phyloP scores from a whole-genome alignment of 2,329 filamentous ascomycete species.

The Knoxdaviesia proteae region DNA sequence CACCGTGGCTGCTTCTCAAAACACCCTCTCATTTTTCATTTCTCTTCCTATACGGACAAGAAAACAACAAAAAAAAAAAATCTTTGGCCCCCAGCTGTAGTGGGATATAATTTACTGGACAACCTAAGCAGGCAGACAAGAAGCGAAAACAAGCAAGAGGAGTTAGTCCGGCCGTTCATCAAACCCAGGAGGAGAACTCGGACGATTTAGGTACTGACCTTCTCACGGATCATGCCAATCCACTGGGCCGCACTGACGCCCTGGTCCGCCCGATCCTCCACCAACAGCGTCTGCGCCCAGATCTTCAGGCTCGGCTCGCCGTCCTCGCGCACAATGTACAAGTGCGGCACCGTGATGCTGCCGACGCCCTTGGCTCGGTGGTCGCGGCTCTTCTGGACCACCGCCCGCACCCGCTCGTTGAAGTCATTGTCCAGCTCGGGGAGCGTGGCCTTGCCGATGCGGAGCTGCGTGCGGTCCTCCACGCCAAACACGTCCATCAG shows the following conservation, averaged over 20 bases:
- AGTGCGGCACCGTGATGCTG: constrained; percentile 76
- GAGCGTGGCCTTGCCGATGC: constrained; percentile 74
- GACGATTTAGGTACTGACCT: constrained; percentile 33
- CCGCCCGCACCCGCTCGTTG: constrained; percentile 78
- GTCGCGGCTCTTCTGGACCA: constrained; percentile 81
- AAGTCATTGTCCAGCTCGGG: constrained; percentile 89
- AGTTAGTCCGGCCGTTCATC: too few relatives aligned
- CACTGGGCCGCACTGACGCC: constrained; percentile 83
- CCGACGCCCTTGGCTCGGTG: constrained; percentile 73
- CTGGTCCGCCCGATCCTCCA: constrained; percentile 90
- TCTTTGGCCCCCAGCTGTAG: background rate
- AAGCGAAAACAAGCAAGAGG: background rate
- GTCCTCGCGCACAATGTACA: constrained; percentile 88
- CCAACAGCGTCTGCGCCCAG: constrained; percentile 89
- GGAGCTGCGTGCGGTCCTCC: constrained; percentile 61
- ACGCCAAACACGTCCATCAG: constrained; percentile 80
- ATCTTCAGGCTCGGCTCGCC: constrained; percentile 87
- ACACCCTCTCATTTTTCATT: background rate
- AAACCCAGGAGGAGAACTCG: too few relatives aligned
- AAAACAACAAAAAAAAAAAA: background rate
- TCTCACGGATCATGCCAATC: constrained; percentile 81
- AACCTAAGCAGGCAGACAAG: background rate
- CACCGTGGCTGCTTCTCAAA: too few relatives aligned
- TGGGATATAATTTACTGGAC: constrained; percentile 1
- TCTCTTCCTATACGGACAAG: background rate